These are phyloP conservation scores for Celoporthe dispersa DNA, from an alignment of 2,329 filamentous ascomycete species.

Conservation along the genomic window DNA sequence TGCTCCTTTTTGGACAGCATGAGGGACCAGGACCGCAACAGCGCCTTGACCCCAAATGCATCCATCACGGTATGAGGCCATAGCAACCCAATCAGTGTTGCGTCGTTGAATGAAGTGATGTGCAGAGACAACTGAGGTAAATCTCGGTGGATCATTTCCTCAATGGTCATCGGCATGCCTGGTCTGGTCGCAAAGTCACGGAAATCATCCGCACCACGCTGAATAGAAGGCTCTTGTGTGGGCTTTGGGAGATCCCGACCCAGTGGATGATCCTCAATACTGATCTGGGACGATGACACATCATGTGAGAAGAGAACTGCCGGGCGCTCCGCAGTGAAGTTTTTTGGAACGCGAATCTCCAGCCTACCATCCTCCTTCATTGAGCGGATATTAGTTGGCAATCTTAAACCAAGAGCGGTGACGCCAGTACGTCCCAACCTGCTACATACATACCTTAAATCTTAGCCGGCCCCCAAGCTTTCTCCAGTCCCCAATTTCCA, in stretches of 20 bases:
- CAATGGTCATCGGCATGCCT: conserved; percentile 36
- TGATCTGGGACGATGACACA: conserved; percentile 25
- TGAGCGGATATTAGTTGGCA: not conserved
- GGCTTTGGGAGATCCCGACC: conserved; percentile 15
- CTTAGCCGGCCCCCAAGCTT: conserved; percentile 50
- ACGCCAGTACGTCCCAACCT: conserved; percentile 39
- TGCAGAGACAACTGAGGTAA: conserved; percentile 51
- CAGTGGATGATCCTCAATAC: conserved; percentile 45
- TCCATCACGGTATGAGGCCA: conserved; percentile 54
- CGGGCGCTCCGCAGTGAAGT: conserved; percentile 41
- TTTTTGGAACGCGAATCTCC: not conserved
- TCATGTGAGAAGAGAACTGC: conserved; percentile 42
- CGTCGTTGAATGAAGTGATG: conserved; percentile 51
- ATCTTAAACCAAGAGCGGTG: not conserved
- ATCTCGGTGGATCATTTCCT: conserved; percentile 46
- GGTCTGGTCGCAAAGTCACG: conserved; percentile 32
- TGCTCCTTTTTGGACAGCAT: conserved; percentile 46
- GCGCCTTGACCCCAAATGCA: conserved; percentile 45
- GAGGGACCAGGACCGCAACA: conserved; percentile 51
- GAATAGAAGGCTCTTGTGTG: conserved; percentile 35
- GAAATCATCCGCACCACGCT: conserved; percentile 35
- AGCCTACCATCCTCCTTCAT: not conserved
- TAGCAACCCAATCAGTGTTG: conserved; percentile 50
- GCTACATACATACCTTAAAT: conserved; percentile 39
- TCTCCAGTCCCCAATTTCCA: conserved; percentile 48